Evolutionary conservation across 2,329 filamentous ascomycete species (phyloP).

Genomic region (Sarocladiaceae sp.): DNA sequence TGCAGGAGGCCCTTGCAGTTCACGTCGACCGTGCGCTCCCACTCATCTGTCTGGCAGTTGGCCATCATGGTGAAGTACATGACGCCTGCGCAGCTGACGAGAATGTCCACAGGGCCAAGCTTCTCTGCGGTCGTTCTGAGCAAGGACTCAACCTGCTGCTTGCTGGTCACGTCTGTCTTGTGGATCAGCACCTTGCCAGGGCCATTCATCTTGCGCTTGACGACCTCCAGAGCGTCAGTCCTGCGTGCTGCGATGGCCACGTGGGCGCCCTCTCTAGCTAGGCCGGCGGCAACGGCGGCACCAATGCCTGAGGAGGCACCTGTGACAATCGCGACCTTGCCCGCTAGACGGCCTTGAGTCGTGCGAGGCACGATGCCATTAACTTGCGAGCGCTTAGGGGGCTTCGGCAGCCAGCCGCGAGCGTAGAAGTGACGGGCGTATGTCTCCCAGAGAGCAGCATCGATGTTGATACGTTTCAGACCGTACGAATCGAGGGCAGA

Average conservation of each 20-base stretch:
- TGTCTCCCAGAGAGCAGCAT: conserved; percentile 63
- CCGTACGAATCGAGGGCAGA: conserved; percentile 47
- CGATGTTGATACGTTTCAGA: conserved; percentile 62
- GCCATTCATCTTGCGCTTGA: conserved; percentile 52
- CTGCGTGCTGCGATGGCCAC: conserved; percentile 68
- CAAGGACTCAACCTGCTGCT: conserved; percentile 59
- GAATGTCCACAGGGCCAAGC: conserved; percentile 68
- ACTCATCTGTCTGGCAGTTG: conserved; percentile 65
- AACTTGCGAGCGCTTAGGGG: conserved; percentile 44
- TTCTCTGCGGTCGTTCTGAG: conserved; percentile 51
- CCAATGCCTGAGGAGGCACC: conserved; percentile 77
- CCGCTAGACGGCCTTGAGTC: conserved; percentile 53
- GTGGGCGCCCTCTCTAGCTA: conserved; percentile 65
- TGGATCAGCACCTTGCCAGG: conserved; percentile 59
- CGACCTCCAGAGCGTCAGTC: conserved; percentile 57
- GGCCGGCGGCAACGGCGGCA: conserved; percentile 62
- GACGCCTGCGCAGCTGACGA: conserved; percentile 75
- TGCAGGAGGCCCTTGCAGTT: conserved; percentile 81
- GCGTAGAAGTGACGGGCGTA: conserved; percentile 78
- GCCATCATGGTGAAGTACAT: conserved; percentile 91
- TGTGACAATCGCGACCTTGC: conserved; percentile 68
- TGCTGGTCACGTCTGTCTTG: conserved; percentile 66
- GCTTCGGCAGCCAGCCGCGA: conserved; percentile 64
- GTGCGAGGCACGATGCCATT: conserved; percentile 17
- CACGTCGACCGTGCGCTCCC: conserved; percentile 77